Conservation (phyloP, 108 stramenopile genomes). For the Schizochytrium sp. region DNA sequence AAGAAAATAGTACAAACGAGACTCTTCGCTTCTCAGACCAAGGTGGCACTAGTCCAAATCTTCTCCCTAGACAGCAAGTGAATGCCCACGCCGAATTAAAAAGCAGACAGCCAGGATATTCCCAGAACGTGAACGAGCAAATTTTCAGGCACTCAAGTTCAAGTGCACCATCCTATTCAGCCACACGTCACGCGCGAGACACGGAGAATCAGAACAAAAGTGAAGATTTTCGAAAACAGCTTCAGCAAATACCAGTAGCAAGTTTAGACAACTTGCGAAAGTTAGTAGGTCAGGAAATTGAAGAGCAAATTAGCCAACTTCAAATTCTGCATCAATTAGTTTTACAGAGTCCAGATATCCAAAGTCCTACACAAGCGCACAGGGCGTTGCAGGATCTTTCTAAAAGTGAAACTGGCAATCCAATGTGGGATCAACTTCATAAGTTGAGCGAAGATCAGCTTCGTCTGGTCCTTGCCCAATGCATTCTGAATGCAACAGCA, state of each 20-base stretch:
- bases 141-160: not conserved
- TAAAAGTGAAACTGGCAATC: not conserved
- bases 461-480: constrained; percentile 1
- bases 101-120: not conserved
- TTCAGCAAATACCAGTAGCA: not conserved
- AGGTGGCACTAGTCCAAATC: too few species aligned
- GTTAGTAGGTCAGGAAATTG: not conserved
- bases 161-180: not conserved
- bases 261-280: not conserved
- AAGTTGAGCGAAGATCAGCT: constrained; percentile 28
- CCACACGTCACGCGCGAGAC: not conserved
- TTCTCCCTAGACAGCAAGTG: too few species aligned
- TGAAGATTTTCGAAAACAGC: not conserved
- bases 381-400: not conserved
- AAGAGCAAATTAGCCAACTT: not conserved
- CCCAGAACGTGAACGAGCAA: not conserved
- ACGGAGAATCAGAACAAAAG: not conserved
- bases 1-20: too few species aligned
- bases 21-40: too few species aligned
- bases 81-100: too few species aligned
- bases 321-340: not conserved
- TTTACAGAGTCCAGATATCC: not conserved
- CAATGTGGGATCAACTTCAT: not conserved
- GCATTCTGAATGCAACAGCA: not conserved
- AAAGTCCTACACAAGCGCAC: not conserved